Evolutionary conservation across 176 grass and related monocot genomes (phyloP).

Genomic region (Eremochloa ophiuroides): DNA sequence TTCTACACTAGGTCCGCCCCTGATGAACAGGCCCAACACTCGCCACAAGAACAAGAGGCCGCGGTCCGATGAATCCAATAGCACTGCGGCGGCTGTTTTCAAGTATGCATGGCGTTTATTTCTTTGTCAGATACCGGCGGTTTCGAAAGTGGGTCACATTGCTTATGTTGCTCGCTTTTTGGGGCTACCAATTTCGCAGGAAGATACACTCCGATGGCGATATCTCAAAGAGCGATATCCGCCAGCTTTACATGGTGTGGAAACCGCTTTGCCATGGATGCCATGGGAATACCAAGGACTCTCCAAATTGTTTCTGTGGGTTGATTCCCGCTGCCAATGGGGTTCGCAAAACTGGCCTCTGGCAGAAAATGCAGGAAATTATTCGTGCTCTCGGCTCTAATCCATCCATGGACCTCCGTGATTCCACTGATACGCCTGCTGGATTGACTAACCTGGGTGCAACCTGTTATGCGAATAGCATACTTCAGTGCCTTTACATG

Average conservation of each 20-base stretch:
- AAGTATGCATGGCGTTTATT: constrained; percentile 49
- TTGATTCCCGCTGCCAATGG: constrained; percentile 63
- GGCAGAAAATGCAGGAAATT: constrained; percentile 81
- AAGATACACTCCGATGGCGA: constrained; percentile 76
- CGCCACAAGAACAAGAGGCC: constrained; percentile 90
- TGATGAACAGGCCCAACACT: constrained; percentile 84
- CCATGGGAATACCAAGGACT: constrained; percentile 88
- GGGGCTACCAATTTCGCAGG: constrained; percentile 32
- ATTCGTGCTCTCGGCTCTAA: constrained; percentile 59
- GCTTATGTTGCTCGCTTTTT: background rate
- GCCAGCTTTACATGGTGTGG: constrained; percentile 69
- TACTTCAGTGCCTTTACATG: constrained; percentile 99
- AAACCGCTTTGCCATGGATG: constrained; percentile 72
- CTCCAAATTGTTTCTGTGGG: constrained; percentile 93
- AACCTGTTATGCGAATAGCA: constrained; percentile 98
- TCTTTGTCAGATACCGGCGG: background rate
- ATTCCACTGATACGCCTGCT: constrained; percentile 62
- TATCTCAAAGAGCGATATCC: constrained; percentile 54
- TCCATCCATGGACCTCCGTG: constrained; percentile 71
- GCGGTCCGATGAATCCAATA: constrained; percentile 48
- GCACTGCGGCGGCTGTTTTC: constrained; percentile 50
- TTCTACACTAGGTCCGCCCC: background rate
- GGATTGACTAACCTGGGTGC: constrained; percentile 94
- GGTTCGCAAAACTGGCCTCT: constrained; percentile 63
- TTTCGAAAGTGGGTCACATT: constrained; percentile 6